Base-by-base conservation (phyloP, 306 rosid genomes). In the Acacia confusa region DNA sequence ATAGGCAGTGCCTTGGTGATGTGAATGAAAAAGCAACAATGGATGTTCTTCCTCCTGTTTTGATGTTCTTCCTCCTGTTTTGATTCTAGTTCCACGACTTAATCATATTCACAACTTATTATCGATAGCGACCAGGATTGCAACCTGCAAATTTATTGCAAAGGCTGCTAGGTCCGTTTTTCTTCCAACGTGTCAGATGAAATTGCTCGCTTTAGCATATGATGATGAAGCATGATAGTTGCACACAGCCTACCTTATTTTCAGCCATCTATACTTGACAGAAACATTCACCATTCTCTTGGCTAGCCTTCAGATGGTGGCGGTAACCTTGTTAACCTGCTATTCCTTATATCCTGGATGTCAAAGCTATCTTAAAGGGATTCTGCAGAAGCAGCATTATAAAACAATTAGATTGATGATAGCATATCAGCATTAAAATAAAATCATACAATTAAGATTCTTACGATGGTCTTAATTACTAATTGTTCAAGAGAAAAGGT, bases 61-160 rank as follows among this genome's bases (percentile, higher is more conserved):
- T 20, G 36, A 25, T 61, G 67, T 43, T 74, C 65, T 28, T 74
- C 28, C 30, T 17, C 25, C 75, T 57, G 36, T 77, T 79, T 30
- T 20, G 17, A 69, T 53, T 55, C 27, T n/a, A 55, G 28, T 58
- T 53, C 65, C 22, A 74, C 75, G 70, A 41, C 47, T 70, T 4
- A 17, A 48, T n/a, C 32, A 28, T 53, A 71, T 48, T 2, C 24
- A 72, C 65, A 76, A 32, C 84, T 77, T 71, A 85, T 72, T 81
- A 79, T 28, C 68, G 43, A 3, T 67, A 70, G 50, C 20, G 7
- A 32, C 36, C 8, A 6, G 9, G 12, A 30, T 65, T 32, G 77
- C 77, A 48, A 72, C 44, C 55, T 61, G n/a, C 63, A 70, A 27
- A 58, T 53, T 70, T 41, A 43, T 11, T 41, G 25, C 71, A 66